phyloP scores from a whole-genome alignment of 225 moss, liverwort and hornwort species.

The Climacium dendroides region DNA sequence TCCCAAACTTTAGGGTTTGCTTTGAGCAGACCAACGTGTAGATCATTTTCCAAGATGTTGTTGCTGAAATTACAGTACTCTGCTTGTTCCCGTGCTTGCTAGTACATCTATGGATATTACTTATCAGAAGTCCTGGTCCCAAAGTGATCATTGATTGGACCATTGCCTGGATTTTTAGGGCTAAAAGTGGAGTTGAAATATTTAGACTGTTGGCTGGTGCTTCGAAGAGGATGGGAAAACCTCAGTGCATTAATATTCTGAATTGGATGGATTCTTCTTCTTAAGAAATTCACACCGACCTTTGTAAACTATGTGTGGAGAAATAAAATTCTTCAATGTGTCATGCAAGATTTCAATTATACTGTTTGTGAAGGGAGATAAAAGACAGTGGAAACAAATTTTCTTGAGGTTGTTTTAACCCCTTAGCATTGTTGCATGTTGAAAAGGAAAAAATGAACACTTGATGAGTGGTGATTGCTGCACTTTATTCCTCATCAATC shows the following conservation, averaged over 20 bases:
- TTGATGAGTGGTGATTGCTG: background rate
- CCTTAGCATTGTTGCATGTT: fast-evolving
- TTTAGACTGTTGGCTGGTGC: background rate
- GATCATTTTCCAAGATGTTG: background rate
- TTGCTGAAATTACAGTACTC: background rate
- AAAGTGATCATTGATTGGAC: background rate
- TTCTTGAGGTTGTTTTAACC: background rate
- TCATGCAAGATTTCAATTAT: background rate
- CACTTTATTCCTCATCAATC: too few relatives aligned
- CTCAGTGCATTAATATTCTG: background rate
- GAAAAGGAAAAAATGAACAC: background rate
- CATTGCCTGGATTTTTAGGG: background rate
- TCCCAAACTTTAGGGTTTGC: background rate
- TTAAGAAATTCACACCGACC: background rate
- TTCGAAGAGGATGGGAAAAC: background rate
- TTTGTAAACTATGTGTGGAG: background rate
- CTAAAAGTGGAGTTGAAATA: background rate
- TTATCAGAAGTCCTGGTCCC: background rate
- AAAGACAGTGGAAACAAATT: background rate
- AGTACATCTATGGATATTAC: background rate
- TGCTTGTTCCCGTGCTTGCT: background rate
- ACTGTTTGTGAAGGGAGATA: background rate
- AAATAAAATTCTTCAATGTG: background rate
- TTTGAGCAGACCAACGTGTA: background rate
- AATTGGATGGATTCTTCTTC: background rate